phyloP scores from a whole-genome alignment of 2,329 filamentous ascomycete species.

The Aspergillus cejpii region DNA sequence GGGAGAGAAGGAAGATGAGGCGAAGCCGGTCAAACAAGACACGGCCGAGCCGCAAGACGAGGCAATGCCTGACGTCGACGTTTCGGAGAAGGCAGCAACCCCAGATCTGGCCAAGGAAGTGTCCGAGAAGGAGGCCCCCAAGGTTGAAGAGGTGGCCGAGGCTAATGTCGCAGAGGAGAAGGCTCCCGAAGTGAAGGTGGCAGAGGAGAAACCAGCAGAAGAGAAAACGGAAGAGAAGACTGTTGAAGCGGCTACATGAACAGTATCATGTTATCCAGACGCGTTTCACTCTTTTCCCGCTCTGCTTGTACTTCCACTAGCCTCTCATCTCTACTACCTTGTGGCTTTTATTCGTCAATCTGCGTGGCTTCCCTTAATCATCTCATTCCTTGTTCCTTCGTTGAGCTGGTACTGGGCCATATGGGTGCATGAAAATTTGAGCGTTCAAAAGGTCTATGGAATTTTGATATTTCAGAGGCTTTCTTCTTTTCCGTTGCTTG shows the following conservation, averaged over 20 bases:
- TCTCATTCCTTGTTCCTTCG: no score
- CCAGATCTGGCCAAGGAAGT: conserved; percentile 19
- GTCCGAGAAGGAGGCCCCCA: conserved; percentile 16
- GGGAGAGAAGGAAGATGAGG: conserved; percentile 32
- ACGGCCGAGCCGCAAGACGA: conserved; percentile 30
- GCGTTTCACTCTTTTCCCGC: neutral
- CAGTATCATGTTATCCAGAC: neutral
- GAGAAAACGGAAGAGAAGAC: conserved; percentile 19
- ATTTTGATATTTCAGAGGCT: no score
- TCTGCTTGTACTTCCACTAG: neutral
- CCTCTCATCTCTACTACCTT: neutral
- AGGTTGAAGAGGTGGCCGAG: conserved; percentile 24
- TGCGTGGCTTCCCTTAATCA: no score
- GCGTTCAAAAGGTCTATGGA: no score
- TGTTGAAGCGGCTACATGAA: conserved; percentile 23
- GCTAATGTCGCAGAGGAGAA: conserved; percentile 33
- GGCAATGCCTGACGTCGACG: conserved; percentile 35
- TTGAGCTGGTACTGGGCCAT: no score
- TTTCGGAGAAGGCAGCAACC: conserved; percentile 32
- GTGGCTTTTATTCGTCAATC: no score
- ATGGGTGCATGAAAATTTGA: no score
- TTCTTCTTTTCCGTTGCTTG: no score
- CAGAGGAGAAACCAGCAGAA: conserved; percentile 26
- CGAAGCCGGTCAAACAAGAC: conserved; percentile 30
- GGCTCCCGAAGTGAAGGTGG: conserved; percentile 24